These are phyloP conservation scores for Phytophthora idaei DNA, from an alignment of 352 stramenopile genomes.

Conservation along the genomic window DNA sequence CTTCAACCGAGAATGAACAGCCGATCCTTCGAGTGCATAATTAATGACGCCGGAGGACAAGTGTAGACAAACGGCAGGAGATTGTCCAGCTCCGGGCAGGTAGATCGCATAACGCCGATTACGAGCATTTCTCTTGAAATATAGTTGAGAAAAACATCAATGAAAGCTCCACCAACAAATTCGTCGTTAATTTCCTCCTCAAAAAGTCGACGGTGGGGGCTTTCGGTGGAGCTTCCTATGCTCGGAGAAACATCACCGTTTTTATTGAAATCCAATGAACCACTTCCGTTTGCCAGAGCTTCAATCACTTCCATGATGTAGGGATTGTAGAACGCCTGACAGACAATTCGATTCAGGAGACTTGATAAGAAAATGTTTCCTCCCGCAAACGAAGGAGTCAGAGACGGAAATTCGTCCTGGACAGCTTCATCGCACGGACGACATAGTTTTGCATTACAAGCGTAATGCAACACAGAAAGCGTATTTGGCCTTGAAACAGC, in stretches of 20 bases:
- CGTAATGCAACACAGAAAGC: slow-evolving; percentile 51
- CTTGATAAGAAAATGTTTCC: slow-evolving; percentile 62
- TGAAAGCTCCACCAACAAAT: slow-evolving; percentile 49
- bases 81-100: slow-evolving; percentile 52
- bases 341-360: slow-evolving; percentile 68
- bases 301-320: slow-evolving; percentile 74
- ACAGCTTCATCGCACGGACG: slow-evolving; percentile 52
- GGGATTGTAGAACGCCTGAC: slow-evolving; percentile 82
- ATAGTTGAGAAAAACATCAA: slow-evolving; percentile 53
- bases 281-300: slow-evolving; percentile 48
- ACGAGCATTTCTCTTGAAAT: slow-evolving; percentile 49
- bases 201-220: slow-evolving; percentile 31
- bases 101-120: slow-evolving; percentile 54
- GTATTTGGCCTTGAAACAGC: slow-evolving; percentile 25
- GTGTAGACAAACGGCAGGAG: slow-evolving; percentile 71
- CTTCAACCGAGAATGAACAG: slow-evolving; percentile 60
- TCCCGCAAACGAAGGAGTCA: slow-evolving; percentile 59
- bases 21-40: slow-evolving; percentile 54
- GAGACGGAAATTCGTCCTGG: slow-evolving; percentile 54
- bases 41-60: slow-evolving; percentile 48
- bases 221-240: neutral
- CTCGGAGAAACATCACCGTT: neutral
- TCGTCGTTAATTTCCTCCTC: slow-evolving; percentile 44
- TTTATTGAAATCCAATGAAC: neutral
- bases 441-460: slow-evolving; percentile 59